Base-by-base conservation (phyloP, 106 monocot genomes). In the Acorus gramineus region DNA sequence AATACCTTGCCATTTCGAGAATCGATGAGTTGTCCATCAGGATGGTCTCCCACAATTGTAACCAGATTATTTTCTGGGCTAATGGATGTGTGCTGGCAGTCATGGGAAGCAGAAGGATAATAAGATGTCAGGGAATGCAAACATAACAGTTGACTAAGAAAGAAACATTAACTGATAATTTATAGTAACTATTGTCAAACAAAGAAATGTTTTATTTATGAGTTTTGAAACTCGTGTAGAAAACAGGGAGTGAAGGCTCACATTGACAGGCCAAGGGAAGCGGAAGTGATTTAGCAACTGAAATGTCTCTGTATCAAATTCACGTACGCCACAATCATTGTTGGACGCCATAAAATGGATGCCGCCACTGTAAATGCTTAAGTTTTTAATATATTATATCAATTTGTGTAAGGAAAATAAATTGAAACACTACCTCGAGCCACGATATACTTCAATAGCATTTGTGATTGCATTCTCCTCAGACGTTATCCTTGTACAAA, bases 191-290 rank as follows among this genome's bases (percentile, higher is more conserved):
- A 1, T 1, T 28, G 28, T 28, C 28, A 28, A 53, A 10, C 48
- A 46, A 9, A 47, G 7, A 2, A 6, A 49, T 5, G 43, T 14
- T 49, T 28, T 28, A 28, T 28, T 28, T 28, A 28, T 1, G 28
- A 2, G 8, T 9, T 9, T 13, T 46, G 0, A n/a, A 49, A 0
- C 47, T 61, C 49, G 12, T 7, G 4, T 46, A 44, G 4, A 49
- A 55, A 46, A 43, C 47, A 10, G 66, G 11, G 57, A 46, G 7
- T 8, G 14, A 53, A 47, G 49, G 69, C 84, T 69, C 56, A 89
- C 88, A 79, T 89, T 89, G 47, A 89, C 85, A 42, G 89, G 77
- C 89, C 89, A 89, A n/a, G 81, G 79, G 62, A 82, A 89, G 28
- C 51, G 82, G 61, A 85, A 85, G 62, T 89, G 81, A 69, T 89